Base-by-base conservation (phyloP, 2,329 filamentous ascomycete species). In the Sclerotinia borealis region DNA sequence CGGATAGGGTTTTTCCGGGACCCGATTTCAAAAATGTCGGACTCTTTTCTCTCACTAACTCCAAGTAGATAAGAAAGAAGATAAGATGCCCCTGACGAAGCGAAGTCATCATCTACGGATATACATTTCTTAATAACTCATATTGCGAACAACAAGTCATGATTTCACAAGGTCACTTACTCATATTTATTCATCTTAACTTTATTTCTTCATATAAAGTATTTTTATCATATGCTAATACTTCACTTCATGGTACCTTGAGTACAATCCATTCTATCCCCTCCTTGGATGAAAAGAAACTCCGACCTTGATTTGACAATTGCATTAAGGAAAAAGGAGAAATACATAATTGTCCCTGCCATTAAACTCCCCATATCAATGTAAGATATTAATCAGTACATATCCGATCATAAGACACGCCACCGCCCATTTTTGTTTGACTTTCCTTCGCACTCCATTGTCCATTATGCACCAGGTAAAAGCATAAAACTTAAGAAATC, bases 361-460 rank as follows among this genome's bases (percentile, higher is more conserved):
- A 62, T 62, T 56, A 62, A 59, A 56, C 59, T 39, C 59, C 59
- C 50, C 59, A 39, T 48, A 56, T 62, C 13, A 49, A 62, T 62
- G 43, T 45, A 49, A 59, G 27, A 56, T 56, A 39, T 34, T 43
- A 45, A 56, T 11, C 54, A 45, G 39, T 45, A 34, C 39, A 56
- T 56, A 45, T 56, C 54, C 54, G 27, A 56, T 43, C 54, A 31
- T 11, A 45, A 27, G 54, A 56, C 39, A 56, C 10, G 25, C 25
- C 10, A 39, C 49, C 22, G 11, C 50, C 27, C 37, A 43, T 48
- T 27, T 9, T 59, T 22, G 25, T 56, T 56, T 55, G 41, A 56
- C 29, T 56, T n/a, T 48, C 41, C 39, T 34, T 43, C 31, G 13
- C 59, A n/a, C 17, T 29, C 59, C 48, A 34, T 41, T 34, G 15